Conservation (phyloP, 768 basidiomycete genomes). For the Mycena albidolilacea region DNA sequence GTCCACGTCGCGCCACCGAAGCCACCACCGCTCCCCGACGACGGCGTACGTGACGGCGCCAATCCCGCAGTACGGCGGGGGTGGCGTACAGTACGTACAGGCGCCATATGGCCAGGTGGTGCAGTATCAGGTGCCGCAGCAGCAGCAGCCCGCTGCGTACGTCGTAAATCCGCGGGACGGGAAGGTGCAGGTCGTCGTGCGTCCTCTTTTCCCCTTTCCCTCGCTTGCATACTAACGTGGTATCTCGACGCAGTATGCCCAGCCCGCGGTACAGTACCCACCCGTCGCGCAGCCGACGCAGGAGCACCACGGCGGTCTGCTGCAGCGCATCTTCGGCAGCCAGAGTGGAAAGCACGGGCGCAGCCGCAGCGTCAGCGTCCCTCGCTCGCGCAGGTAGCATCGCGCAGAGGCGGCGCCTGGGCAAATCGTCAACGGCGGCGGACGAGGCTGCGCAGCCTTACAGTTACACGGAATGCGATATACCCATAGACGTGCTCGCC, state of each 20-base stretch:
- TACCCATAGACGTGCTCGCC: too few species aligned
- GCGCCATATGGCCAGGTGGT: background rate
- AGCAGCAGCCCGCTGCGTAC: slow-evolving; percentile 21
- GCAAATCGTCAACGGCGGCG: too few species aligned
- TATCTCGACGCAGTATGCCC: too few species aligned
- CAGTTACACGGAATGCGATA: too few species aligned
- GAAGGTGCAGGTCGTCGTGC: slow-evolving; percentile 27
- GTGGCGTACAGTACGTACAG: slow-evolving; percentile 18
- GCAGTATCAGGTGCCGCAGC: slow-evolving; percentile 2
- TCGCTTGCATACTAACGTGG: too few species aligned
- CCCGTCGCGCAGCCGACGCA: background rate
- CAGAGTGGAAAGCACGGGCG: slow-evolving; percentile 20
- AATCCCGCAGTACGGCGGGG: background rate
- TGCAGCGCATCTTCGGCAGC: slow-evolving; percentile 20
- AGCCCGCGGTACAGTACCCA: background rate
- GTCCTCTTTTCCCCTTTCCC: background rate
- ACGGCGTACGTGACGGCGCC: slow-evolving; percentile 15
- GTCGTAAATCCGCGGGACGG: slow-evolving; percentile 7
- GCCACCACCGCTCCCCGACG: background rate
- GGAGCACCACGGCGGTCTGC: background rate
- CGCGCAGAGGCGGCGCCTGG: too few species aligned
- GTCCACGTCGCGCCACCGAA: background rate
- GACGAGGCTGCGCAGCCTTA: too few species aligned
- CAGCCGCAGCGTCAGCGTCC: slow-evolving; percentile 6
- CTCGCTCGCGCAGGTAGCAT: background rate